A percentile compares a stretch with the other conserved stretches of the same genome.
Evolutionary conservation across 352 stramenopile genomes (phyloP).

Genomic region (Pythium insidiosum): DNA sequence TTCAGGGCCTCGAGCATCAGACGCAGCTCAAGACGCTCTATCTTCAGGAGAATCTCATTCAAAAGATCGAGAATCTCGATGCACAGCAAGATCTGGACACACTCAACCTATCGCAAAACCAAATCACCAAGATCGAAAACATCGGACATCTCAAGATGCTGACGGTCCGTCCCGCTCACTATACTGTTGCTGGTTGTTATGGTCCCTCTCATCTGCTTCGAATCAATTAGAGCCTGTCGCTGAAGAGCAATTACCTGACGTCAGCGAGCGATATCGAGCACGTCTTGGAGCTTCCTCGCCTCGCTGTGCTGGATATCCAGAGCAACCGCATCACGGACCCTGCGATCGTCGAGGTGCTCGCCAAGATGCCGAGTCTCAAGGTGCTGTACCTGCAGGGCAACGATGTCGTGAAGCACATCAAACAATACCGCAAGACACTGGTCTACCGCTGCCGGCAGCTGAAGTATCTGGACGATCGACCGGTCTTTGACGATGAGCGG

Average conservation of each 20-base stretch:
- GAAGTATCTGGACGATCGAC: slow-evolving; percentile 76
- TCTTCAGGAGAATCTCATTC: slow-evolving; percentile 94
- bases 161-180: slow-evolving; percentile 25
- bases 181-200: not conserved
- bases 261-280: slow-evolving; percentile 52
- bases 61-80: slow-evolving; percentile 85
- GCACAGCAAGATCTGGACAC: slow-evolving; percentile 48
- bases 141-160: slow-evolving; percentile 60
- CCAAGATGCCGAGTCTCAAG: slow-evolving; percentile 70
- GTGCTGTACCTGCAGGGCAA: slow-evolving; percentile 82
- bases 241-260: slow-evolving; percentile 72
- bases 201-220: slow-evolving; percentile 7
- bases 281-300: slow-evolving; percentile 49
- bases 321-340: slow-evolving; percentile 71
- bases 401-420: slow-evolving; percentile 83
- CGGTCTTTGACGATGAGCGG: slow-evolving; percentile 83
- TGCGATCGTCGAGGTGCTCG: slow-evolving; percentile 52
- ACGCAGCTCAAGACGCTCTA: slow-evolving; percentile 88
- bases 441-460: slow-evolving; percentile 68
- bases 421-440: slow-evolving; percentile 80
- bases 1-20: slow-evolving; percentile 87
- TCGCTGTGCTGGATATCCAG: slow-evolving; percentile 77
- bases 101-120: slow-evolving; percentile 79
- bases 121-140: slow-evolving; percentile 73
- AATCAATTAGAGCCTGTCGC: slow-evolving; percentile 31